Evolutionary conservation across 352 stramenopile species (phyloP).

Genomic region (Globisporangium emineosum): DNA sequence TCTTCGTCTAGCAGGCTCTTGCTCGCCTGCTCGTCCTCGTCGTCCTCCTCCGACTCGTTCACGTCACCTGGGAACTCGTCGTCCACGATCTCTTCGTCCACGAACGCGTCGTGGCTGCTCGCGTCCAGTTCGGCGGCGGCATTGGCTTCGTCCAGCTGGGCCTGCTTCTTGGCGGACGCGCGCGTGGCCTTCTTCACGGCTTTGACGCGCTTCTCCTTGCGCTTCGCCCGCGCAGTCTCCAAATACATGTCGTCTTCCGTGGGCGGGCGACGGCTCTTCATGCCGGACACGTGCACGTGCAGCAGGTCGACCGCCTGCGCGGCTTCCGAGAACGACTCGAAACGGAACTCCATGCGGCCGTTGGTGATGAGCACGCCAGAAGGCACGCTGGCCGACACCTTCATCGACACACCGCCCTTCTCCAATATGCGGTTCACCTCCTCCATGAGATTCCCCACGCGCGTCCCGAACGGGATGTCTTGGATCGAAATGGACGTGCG

Average conservation of each 20-base stretch:
- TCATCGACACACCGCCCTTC: slow-evolving; percentile 41
- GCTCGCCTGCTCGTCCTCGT: slow-evolving; percentile 18
- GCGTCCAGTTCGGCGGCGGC: slow-evolving; percentile 22
- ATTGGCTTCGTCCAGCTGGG: slow-evolving; percentile 6
- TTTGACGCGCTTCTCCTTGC: slow-evolving; percentile 34
- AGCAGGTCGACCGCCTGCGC: slow-evolving; percentile 73
- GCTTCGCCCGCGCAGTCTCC: slow-evolving; percentile 34
- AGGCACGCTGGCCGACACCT: slow-evolving; percentile 51
- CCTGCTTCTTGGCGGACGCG: slow-evolving; percentile 22
- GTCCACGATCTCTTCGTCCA: slow-evolving; percentile 32
- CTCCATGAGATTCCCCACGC: slow-evolving; percentile 47
- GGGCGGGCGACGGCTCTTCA: slow-evolving; percentile 50
- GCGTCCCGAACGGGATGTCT: slow-evolving; percentile 76
- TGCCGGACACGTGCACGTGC: slow-evolving; percentile 39
- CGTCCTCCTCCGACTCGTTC: slow-evolving; percentile 17
- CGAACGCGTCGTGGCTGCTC: slow-evolving; percentile 20
- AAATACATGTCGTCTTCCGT: slow-evolving; percentile 42
- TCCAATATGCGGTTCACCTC: slow-evolving; percentile 57
- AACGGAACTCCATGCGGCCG: slow-evolving; percentile 69
- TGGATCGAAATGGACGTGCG: slow-evolving; percentile 65
- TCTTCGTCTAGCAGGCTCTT: slow-evolving; percentile 27
- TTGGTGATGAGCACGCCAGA: slow-evolving; percentile 49
- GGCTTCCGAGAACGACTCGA: slow-evolving; percentile 68
- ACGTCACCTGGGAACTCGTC: slow-evolving; percentile 19
- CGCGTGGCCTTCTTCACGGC: slow-evolving; percentile 21